A percentile compares a stretch with the other conserved stretches of the same genome.
Evolutionary conservation across 2,329 filamentous ascomycete species (phyloP).

Genomic region (Beauveria asiatica): DNA sequence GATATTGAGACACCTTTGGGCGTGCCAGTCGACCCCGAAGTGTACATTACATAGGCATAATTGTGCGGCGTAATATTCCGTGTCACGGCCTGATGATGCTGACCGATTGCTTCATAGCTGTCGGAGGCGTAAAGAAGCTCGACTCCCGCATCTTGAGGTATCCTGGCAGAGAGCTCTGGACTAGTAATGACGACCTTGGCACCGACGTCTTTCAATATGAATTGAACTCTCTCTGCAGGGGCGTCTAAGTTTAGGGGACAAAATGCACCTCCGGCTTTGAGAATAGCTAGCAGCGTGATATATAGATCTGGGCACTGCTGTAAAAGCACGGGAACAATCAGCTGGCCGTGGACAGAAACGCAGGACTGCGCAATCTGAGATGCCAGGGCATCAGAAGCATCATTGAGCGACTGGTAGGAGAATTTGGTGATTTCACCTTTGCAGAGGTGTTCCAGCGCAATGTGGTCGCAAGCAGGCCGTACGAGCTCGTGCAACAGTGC

Average conservation of each 20-base stretch:
- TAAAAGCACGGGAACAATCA: constrained; percentile 66
- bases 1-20: constrained; percentile 83
- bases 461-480: constrained; percentile 20
- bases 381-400: constrained; percentile 47
- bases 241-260: constrained; percentile 76
- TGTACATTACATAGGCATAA: constrained; percentile 87
- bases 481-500: constrained; percentile 52
- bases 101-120: not conserved
- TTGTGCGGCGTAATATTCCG: constrained; percentile 25
- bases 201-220: constrained; percentile 70
- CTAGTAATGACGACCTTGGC: constrained; percentile 62
- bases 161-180: constrained; percentile 31
- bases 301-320: constrained; percentile 74
- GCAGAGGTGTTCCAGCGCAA: constrained; percentile 26
- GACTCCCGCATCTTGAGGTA: constrained; percentile 26
- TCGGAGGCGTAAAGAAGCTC: constrained; percentile 30
- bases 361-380: constrained; percentile 29
- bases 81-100: not conserved
- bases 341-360: constrained; percentile 19
- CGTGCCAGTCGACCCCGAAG: constrained; percentile 79
- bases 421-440: constrained; percentile 28
- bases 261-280: constrained; percentile 78
- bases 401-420: constrained; percentile 57
- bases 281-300: constrained; percentile 63
- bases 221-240: constrained; percentile 66